These are phyloP conservation scores for Auriscalpium microsporum DNA, from an alignment of 768 basidiomycete genomes.

Conservation along the genomic window DNA sequence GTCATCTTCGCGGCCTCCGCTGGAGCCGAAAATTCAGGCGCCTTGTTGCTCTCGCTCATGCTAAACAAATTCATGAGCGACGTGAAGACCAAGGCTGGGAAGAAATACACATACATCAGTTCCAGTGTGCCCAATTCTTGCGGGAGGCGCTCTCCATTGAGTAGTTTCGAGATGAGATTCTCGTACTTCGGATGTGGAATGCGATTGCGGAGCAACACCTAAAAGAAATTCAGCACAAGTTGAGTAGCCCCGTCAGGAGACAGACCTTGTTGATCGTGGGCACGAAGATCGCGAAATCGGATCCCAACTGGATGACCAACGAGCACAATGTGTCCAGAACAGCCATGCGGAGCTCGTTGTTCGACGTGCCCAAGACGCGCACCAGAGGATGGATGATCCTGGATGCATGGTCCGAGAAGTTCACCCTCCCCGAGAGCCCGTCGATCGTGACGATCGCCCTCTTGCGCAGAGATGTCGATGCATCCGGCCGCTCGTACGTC, in stretches of 20 bases:
- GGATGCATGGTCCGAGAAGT: slow-evolving; percentile 96
- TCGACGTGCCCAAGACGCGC: slow-evolving; percentile 66
- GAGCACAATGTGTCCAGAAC: slow-evolving; percentile 94
- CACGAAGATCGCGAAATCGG: slow-evolving; percentile 96
- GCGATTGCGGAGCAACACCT: slow-evolving; percentile 72
- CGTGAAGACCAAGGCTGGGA: not conserved
- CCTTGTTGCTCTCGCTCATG: slow-evolving; percentile 49
- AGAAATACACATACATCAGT: slow-evolving; percentile 37
- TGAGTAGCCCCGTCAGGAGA: not conserved
- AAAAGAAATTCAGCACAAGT: slow-evolving; percentile 1
- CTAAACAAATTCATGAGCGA: slow-evolving; percentile 20
- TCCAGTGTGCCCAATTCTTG: slow-evolving; percentile 75
- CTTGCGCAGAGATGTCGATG: slow-evolving; percentile 66
- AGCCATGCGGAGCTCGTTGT: slow-evolving; percentile 72
- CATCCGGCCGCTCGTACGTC: slow-evolving; percentile 79
- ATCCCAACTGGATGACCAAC: slow-evolving; percentile 85
- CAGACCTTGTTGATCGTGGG: slow-evolving; percentile 92
- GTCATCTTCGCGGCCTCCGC: slow-evolving; percentile 77
- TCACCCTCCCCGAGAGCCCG: slow-evolving; percentile 82
- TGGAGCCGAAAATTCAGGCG: slow-evolving; percentile 70
- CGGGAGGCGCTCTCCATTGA: slow-evolving; percentile 87
- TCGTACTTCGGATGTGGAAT: slow-evolving; percentile 83
- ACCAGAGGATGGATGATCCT: slow-evolving; percentile 94
- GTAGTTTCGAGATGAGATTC: slow-evolving; percentile 74
- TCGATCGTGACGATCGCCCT: slow-evolving; percentile 89